Evolutionary conservation across 306 rosid species (phyloP).

Genomic region (Castanopsis chinensis): DNA sequence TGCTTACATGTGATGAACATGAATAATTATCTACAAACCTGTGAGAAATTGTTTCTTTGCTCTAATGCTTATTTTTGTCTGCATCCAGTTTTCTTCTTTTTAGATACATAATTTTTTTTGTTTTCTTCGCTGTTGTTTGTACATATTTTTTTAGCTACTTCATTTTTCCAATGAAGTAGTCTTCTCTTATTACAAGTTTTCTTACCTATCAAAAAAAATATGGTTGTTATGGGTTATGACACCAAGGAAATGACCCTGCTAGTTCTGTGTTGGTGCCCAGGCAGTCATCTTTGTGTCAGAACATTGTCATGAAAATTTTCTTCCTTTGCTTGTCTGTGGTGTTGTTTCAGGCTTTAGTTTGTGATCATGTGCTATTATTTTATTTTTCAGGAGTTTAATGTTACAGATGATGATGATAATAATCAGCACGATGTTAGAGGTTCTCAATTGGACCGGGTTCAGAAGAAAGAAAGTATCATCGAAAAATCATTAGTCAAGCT

Average conservation of each 20-base stretch:
- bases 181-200: no score
- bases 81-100: no score
- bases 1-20: neutral
- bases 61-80: no score
- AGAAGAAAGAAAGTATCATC: constrained; percentile 60
- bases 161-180: no score
- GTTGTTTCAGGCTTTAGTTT: constrained; percentile 8
- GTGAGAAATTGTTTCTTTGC: neutral
- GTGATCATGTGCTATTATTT: constrained; percentile 9
- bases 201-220: neutral
- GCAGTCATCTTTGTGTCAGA: neutral
- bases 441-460: constrained; percentile 53
- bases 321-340: neutral
- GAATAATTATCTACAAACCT: neutral
- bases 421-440: constrained; percentile 33
- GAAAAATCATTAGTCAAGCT: constrained; percentile 74
- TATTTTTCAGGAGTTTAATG: constrained; percentile 48
- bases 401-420: constrained; percentile 44
- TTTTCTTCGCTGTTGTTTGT: no score
- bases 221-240: neutral
- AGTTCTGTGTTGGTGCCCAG: neutral
- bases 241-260: neutral
- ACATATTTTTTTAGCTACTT: no score
- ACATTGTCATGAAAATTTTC: neutral
- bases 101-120: no score